A percentile compares a stretch with the other conserved stretches of the same genome.
Conservation (phyloP, 1,139 yeast genomes). For the Lizanozyma gosingica region DNA sequence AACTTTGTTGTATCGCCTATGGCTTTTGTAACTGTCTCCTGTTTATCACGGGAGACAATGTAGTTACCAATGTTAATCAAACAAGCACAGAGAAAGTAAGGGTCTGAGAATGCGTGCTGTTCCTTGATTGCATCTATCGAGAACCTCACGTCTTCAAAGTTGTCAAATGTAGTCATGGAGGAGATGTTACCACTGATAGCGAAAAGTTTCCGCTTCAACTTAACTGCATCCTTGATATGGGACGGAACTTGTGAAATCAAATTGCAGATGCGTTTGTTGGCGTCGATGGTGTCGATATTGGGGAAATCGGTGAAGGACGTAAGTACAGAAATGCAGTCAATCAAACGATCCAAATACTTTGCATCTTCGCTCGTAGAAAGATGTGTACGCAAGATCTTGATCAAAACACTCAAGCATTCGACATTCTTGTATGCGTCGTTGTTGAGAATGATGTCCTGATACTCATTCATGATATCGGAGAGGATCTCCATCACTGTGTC, state of each 20-base stretch:
- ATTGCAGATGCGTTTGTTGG: conserved; percentile 4
- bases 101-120: conserved; percentile 4
- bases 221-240: background rate
- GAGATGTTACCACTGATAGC: conserved; percentile 15
- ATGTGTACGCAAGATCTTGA: conserved; percentile 2
- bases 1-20: conserved; percentile 7
- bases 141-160: conserved; percentile 6
- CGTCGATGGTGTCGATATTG: conserved; percentile 4
- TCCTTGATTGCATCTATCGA: conserved; percentile 3
- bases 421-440: background rate
- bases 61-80: conserved; percentile 17
- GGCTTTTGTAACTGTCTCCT: conserved; percentile 5
- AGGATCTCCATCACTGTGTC: conserved; percentile 4
- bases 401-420: conserved; percentile 2
- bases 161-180: conserved; percentile 12
- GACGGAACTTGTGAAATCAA: conserved; percentile 4
- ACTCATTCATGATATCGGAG: conserved; percentile 6
- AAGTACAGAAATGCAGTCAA: conserved; percentile 3
- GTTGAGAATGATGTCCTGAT: conserved; percentile 1
- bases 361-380: background rate
- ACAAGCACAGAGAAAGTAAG: conserved; percentile 13
- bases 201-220: conserved; percentile 8
- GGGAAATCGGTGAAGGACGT: conserved; percentile 5
- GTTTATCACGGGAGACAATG: conserved; percentile 9
- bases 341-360: conserved; percentile 3